Evolutionary conservation across 2,329 filamentous ascomycete species (phyloP), one percentile per base, ranked within the genome.

Genomic region (Calonectria multiphialidica): DNA sequence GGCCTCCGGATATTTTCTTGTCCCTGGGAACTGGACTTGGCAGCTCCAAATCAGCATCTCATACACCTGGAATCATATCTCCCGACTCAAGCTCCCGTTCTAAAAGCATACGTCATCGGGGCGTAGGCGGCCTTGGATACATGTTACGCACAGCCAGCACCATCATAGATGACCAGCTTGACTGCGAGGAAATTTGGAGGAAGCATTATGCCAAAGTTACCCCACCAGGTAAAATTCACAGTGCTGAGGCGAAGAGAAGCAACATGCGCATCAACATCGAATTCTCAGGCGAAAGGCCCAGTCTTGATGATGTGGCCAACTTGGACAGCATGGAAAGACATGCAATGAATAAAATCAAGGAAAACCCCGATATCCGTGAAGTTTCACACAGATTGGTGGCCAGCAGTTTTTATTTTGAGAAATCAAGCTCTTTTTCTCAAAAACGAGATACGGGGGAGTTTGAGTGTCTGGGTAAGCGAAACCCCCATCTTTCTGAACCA

Each of bases 321-420:
- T 28, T 67, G 37, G 64, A 67, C 21, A 59, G 3, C 5, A 59
- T 67, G 13, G 49, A 67, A 59, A 21, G 50, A 12, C 23, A 59
- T 33, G 64, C 49, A 12, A 35, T 42, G 25, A 16, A 30, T 55
- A 33, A 35, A 23, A 42, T 70, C 5, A 57, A 18, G 13, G 47
- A 59, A 37, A 53, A 70, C 10, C 42, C 50, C 10, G 40, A 55
- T 16, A 61, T 70, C 15, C 42, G n/a, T 30, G 49, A 70, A 42
- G 49, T 59, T 6, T 61, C 68, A 2, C 49, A 66, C 16, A 37
- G 68, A 30, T n/a, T 70, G 4, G 61, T 70, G 12, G 68, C 67
- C 2, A 70, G 67, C n/a, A 65, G 61, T 16, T 70, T 70, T 18
- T 70, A 66, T n/a, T 70, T 59, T 25, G 68, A 70, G 33, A 50